These are phyloP conservation scores for Globisporangium takayamanum DNA, from an alignment of 352 stramenopile species.

Conservation along the genomic window DNA sequence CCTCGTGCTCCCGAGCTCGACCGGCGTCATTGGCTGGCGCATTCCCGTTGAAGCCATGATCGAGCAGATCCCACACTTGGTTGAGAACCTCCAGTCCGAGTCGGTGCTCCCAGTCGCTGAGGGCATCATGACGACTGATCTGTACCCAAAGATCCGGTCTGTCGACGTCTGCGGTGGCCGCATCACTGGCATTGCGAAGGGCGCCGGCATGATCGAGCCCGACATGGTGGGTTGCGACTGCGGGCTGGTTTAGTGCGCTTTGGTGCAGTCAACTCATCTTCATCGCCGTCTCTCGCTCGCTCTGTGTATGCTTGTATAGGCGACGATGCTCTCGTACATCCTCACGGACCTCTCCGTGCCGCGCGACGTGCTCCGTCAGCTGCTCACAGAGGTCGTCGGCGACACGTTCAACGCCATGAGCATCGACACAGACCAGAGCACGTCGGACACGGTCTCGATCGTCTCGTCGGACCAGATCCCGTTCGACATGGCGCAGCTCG, in stretches of 20 bases:
- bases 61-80: conserved; percentile 62
- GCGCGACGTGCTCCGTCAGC: conserved; percentile 68
- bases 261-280: conserved; percentile 16
- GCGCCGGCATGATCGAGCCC: conserved; percentile 98
- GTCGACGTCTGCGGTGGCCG: conserved; percentile 77
- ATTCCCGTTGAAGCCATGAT: conserved; percentile 93
- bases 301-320: conserved; percentile 8
- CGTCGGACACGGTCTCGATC: conserved; percentile 95
- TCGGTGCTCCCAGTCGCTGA: conserved; percentile 90
- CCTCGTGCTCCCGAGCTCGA: conserved; percentile 93
- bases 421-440: conserved; percentile 98
- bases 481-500: conserved; percentile 68
- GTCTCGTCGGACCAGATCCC: conserved; percentile 92
- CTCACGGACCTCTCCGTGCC: conserved; percentile 84
- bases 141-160: conserved; percentile 89
- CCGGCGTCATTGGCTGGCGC: conserved; percentile 97
- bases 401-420: conserved; percentile 92
- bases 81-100: conserved; percentile 90
- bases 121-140: conserved; percentile 96
- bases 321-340: conserved; percentile 87
- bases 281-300: neutral
- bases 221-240: conserved; percentile 89
- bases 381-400: conserved; percentile 75
- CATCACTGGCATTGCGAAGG: conserved; percentile 97
- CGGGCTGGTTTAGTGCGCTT: conserved; percentile 31